Base-by-base conservation (phyloP, 1,139 yeast genomes). In the Lodderomyces beijingensis region DNA sequence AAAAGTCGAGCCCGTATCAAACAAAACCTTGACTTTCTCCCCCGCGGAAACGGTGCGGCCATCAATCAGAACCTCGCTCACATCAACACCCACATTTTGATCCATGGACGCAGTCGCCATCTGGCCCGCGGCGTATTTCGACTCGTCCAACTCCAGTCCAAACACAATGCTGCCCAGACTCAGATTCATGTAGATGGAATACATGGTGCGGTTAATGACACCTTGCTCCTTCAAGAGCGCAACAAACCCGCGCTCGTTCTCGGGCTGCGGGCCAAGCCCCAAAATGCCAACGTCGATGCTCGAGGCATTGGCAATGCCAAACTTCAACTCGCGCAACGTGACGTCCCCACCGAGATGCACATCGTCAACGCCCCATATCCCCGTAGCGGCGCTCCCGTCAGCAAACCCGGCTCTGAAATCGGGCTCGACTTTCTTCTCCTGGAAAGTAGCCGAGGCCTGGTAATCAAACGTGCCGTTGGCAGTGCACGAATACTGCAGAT, bases 1-100 rank as follows among this genome's bases (percentile, higher is more conserved):
- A 31, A 76, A 54, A 2, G 88, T 75, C 6, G 88, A 73, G 28
- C 91, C 91, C 2, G 86, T 73, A 53, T 82, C 91, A 27, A 82
- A 55, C 28, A 38, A 27, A 3, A 35, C 39, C n/a, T 26, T 16
- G 8, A 10, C 16, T 16, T 10, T 16, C 16, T 12, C 1, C 22
- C 15, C 10, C 17, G 17, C 5, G 23, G n/a, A 9, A 26, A n/a
- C 13, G 15, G 25, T 10, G n/a, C 27, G 9, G n/a, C 22, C 19
- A 3, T 21, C 31, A 11, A 29, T 17, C 13, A 7, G 11, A 5
- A 31, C 13, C 7, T 12, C n/a, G 3, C 13, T 14, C n/a, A 25
- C 23, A 17, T 29, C 16, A 2, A 35, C 17, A 9, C 27, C 25
- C 11, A 20, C 27, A n/a, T 14, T 13, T 12, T 33, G 17, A 3